Conservation (phyloP, 2,329 filamentous ascomycete genomes). For the Bimuria novae-zelandiae region DNA sequence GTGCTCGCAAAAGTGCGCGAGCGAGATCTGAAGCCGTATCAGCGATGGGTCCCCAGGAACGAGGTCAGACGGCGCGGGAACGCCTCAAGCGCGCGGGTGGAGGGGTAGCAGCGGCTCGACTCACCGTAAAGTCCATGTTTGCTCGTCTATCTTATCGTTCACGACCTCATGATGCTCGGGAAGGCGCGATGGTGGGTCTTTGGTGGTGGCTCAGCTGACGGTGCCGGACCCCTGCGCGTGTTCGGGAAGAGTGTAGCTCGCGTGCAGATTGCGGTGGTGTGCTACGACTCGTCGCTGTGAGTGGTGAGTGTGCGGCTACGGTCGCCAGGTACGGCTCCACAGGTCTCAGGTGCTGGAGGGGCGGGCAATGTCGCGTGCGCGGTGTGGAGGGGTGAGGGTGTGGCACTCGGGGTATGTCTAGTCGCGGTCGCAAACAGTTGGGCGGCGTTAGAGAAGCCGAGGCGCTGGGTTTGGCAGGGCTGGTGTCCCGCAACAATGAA, state of each 20-base stretch:
- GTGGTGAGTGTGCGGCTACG: constrained; percentile 26
- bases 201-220: constrained; percentile 42
- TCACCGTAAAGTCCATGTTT: constrained; percentile 49
- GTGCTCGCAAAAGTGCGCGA: constrained; percentile 66
- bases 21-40: constrained; percentile 56
- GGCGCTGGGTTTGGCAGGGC: background rate
- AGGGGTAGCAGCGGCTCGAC: constrained; percentile 9
- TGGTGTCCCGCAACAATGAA: background rate
- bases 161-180: constrained; percentile 38
- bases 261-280: constrained; percentile 26
- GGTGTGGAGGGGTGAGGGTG: constrained; percentile 16
- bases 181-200: constrained; percentile 30
- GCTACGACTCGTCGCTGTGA: constrained; percentile 23
- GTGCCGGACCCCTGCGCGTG: constrained; percentile 24
- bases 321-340: constrained; percentile 24
- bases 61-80: constrained; percentile 1
- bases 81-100: constrained; percentile 6
- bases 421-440: background rate
- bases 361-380: constrained; percentile 28
- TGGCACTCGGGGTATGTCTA: background rate
- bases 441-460: background rate
- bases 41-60: constrained; percentile 25
- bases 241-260: constrained; percentile 23
- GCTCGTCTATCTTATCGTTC: constrained; percentile 29
- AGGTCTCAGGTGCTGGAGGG: constrained; percentile 24